phyloP scores from a whole-genome alignment of 441 rosid species.

The Gossypium aridum region DNA sequence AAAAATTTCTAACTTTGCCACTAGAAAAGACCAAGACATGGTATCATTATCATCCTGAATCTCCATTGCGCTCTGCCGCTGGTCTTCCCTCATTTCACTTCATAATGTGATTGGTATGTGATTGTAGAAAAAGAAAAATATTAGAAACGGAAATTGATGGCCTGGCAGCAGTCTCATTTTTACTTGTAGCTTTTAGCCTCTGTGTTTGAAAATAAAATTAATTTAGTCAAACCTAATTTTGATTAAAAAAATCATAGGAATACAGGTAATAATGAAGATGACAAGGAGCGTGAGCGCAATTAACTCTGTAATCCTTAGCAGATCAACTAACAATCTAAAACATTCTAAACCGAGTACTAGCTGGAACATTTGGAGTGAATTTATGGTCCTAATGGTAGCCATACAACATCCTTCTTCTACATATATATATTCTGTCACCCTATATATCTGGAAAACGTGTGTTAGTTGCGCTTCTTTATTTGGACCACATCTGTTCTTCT shows the following conservation, averaged over 20 bases:
- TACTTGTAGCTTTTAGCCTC: not conserved
- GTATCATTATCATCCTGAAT: no score
- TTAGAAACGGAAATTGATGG: not conserved
- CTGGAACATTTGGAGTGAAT: not conserved
- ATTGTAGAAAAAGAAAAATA: not conserved
- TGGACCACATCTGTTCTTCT: not conserved
- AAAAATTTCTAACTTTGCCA: no score
- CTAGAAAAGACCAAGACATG: no score
- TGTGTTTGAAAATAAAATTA: not conserved
- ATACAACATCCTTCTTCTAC: not conserved
- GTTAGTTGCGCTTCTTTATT: slow-evolving; percentile 13
- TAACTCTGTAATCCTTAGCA: not conserved
- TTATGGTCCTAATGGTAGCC: not conserved
- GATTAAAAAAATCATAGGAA: not conserved
- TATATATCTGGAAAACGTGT: slow-evolving; percentile 16
- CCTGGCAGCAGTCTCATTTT: not conserved
- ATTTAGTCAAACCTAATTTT: not conserved
- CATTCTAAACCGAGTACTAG: not conserved
- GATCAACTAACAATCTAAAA: not conserved
- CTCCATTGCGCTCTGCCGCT: no score
- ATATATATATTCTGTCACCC: not conserved
- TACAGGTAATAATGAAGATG: not conserved
- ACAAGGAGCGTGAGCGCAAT: not conserved
- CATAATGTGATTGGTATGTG: not conserved
- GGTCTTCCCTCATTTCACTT: not conserved